Conservation (phyloP, 768 basidiomycete species). For the Amanita rimosa region DNA sequence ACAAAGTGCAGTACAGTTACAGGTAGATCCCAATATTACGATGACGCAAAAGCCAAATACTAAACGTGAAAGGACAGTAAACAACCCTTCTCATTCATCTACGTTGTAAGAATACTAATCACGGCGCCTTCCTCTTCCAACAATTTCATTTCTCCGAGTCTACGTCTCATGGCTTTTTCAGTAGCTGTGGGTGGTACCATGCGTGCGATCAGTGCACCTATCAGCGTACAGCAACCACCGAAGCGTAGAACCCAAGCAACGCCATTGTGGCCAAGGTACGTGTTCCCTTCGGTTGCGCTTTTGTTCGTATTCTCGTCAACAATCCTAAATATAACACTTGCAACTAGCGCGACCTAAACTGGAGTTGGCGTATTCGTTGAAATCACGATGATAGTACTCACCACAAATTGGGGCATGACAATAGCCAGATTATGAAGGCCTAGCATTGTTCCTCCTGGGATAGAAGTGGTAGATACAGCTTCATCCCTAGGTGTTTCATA, state of each 20-base stretch:
- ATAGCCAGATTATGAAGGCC: slow-evolving; percentile 95
- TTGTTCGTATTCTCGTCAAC: slow-evolving; percentile 50
- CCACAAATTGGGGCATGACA: slow-evolving; percentile 90
- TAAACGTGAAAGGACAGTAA: slow-evolving; percentile 6
- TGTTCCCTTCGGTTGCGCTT: slow-evolving; percentile 33
- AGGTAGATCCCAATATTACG: slow-evolving; percentile 6
- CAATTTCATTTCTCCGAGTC: slow-evolving; percentile 70
- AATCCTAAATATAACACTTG: slow-evolving; percentile 75
- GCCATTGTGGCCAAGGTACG: slow-evolving; percentile 75
- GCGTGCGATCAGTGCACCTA: slow-evolving; percentile 70
- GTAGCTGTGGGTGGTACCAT: slow-evolving; percentile 84
- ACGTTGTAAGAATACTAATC: neutral
- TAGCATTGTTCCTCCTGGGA: slow-evolving; percentile 83
- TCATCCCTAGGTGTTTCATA: slow-evolving; percentile 25
- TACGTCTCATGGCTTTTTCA: slow-evolving; percentile 80
- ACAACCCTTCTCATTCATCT: neutral
- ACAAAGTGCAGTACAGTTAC: slow-evolving; percentile 1
- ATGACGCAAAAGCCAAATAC: slow-evolving; percentile 1
- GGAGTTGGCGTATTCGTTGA: slow-evolving; percentile 8
- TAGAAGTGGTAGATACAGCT: slow-evolving; percentile 27
- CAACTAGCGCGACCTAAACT: slow-evolving; percentile 71
- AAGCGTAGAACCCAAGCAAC: slow-evolving; percentile 93
- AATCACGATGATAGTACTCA: slow-evolving; percentile 27
- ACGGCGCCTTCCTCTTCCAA: slow-evolving; percentile 44
- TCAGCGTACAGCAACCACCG: slow-evolving; percentile 79